Evolutionary conservation across 2,329 filamentous ascomycete species (phyloP).

Genomic region (Cladobotryum protrusum): DNA sequence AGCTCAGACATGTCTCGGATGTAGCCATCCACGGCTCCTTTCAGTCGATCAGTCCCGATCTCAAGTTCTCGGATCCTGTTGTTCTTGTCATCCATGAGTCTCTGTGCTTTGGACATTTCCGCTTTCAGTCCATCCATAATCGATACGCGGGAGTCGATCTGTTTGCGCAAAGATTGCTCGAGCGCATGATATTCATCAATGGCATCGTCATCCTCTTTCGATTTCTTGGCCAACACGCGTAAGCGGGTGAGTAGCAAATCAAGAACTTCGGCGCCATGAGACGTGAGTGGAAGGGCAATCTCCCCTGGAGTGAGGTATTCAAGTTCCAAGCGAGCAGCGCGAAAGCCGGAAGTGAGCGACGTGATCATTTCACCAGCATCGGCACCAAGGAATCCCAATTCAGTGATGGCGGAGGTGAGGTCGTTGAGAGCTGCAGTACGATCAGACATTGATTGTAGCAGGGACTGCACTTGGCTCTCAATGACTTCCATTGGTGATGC

Average conservation of each 20-base stretch:
- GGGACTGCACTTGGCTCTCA: slow-evolving; percentile 35
- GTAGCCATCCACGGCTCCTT: slow-evolving; percentile 47
- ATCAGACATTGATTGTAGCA: slow-evolving; percentile 43
- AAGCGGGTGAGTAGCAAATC: slow-evolving; percentile 48
- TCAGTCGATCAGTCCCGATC: slow-evolving; percentile 43
- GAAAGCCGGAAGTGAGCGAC: slow-evolving; percentile 44
- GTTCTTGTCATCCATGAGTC: slow-evolving; percentile 32
- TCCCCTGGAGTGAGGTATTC: slow-evolving; percentile 58
- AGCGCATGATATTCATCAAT: slow-evolving; percentile 56
- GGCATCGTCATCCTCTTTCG: slow-evolving; percentile 43
- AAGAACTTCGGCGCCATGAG: slow-evolving; percentile 49
- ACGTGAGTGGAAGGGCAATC: slow-evolving; percentile 44
- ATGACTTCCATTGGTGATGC: slow-evolving; percentile 23
- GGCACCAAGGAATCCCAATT: slow-evolving; percentile 45
- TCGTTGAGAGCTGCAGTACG: slow-evolving; percentile 41
- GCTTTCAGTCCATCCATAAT: slow-evolving; percentile 43
- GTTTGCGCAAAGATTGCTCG: slow-evolving; percentile 49
- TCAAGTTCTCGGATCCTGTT: slow-evolving; percentile 42
- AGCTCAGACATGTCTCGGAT: slow-evolving; percentile 48
- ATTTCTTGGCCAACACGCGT: slow-evolving; percentile 40
- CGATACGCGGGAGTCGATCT: slow-evolving; percentile 47
- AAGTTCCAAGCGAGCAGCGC: slow-evolving; percentile 52
- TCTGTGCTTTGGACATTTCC: slow-evolving; percentile 32
- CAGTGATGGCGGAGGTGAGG: slow-evolving; percentile 39
- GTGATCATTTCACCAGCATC: slow-evolving; percentile 44